A percentile compares a stretch with the other conserved stretches of the same genome.
These are phyloP conservation scores for Aureobasidium namibiae DNA, from an alignment of 2,329 filamentous ascomycete genomes.

Conservation along the genomic window DNA sequence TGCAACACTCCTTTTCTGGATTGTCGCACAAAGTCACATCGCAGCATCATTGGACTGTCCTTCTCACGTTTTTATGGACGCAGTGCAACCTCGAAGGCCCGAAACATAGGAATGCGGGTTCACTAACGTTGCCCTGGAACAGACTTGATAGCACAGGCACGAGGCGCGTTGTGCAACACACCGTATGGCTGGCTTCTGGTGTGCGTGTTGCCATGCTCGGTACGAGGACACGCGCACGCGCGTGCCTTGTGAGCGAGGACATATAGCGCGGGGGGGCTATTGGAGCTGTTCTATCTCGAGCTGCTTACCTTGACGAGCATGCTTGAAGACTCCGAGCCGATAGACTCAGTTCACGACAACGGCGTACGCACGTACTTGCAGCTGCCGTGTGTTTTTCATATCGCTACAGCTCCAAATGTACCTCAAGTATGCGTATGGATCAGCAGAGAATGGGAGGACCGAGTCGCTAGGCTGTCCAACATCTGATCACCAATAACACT, in stretches of 20 bases:
- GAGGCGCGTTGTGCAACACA: conserved; percentile 8
- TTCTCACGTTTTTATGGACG: background rate
- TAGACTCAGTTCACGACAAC: background rate
- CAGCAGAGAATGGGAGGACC: background rate
- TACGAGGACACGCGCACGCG: background rate
- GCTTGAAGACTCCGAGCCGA: background rate
- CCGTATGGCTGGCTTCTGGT: background rate
- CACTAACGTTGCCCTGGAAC: background rate
- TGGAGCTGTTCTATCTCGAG: background rate
- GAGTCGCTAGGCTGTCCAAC: background rate
- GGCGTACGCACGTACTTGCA: background rate
- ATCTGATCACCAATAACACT: background rate
- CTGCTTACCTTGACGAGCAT: background rate
- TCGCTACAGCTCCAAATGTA: background rate
- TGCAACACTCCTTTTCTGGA: background rate
- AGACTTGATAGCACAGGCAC: background rate
- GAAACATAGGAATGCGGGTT: conserved; percentile 9
- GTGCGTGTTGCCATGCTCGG: background rate
- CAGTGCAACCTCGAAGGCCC: conserved; percentile 1
- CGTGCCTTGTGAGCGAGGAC: background rate
- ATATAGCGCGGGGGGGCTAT: background rate
- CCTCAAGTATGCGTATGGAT: background rate
- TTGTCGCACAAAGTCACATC: background rate
- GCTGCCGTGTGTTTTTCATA: background rate
- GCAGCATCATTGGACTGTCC: conserved; percentile 1